phyloP scores from a whole-genome alignment of 2,329 filamentous ascomycete species.

The Fusarium chlamydosporum region DNA sequence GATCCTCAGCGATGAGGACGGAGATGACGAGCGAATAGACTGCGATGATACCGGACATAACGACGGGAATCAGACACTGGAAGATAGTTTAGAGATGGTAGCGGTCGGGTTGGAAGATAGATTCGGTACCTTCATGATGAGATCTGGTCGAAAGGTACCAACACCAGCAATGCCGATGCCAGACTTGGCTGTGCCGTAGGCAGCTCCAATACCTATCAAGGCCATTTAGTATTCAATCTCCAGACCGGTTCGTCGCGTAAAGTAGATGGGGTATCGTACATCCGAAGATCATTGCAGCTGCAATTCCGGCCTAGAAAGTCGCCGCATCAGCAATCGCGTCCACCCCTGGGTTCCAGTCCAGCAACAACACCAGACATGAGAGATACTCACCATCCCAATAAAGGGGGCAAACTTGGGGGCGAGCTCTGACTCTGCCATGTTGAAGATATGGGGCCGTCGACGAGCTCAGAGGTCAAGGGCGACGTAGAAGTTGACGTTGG shows the following conservation, averaged over 20 bases:
- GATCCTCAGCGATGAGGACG: slow-evolving; percentile 93
- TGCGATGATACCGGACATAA: slow-evolving; percentile 99
- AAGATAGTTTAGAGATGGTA: slow-evolving; percentile 30
- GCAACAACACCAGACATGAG: slow-evolving; percentile 11
- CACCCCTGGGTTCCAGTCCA: slow-evolving; percentile 12
- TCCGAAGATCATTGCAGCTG: slow-evolving; percentile 86
- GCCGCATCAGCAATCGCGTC: slow-evolving; percentile 48
- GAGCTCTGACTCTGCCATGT: slow-evolving; percentile 69
- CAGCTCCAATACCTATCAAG: slow-evolving; percentile 74
- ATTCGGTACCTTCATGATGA: slow-evolving; percentile 87
- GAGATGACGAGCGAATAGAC: slow-evolving; percentile 98
- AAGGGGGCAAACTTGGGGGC: slow-evolving; percentile 88
- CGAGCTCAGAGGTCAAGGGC: slow-evolving; percentile 37
- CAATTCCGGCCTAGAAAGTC: slow-evolving; percentile 76
- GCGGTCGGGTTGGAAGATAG: neutral
- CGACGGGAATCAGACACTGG: slow-evolving; percentile 85
- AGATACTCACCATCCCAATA: slow-evolving; percentile 81
- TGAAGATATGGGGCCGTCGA: slow-evolving; percentile 48
- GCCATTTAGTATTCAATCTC: slow-evolving; percentile 48
- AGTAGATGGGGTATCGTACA: slow-evolving; percentile 66
- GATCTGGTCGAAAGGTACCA: slow-evolving; percentile 85
- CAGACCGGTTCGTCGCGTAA: slow-evolving; percentile 26
- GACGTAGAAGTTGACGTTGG: slow-evolving; percentile 44
- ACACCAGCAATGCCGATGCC: slow-evolving; percentile 90
- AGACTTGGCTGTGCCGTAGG: slow-evolving; percentile 89